Evolutionary conservation across 345 rosid species (phyloP).

Genomic region (Populus deltoides): DNA sequence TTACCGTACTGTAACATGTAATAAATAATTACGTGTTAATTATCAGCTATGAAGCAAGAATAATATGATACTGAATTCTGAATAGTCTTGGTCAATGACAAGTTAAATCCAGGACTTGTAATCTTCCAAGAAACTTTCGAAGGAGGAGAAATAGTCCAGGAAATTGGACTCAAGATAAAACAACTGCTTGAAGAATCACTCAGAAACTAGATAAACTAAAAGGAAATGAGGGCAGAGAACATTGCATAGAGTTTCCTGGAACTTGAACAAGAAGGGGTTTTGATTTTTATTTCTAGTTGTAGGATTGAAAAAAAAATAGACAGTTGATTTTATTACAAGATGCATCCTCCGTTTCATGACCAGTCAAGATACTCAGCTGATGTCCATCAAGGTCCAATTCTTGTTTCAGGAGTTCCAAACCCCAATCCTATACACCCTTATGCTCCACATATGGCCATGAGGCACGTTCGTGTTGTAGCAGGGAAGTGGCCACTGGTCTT

Average conservation of each 20-base stretch:
- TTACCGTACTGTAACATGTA: background rate
- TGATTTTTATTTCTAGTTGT: no score
- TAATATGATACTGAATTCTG: background rate
- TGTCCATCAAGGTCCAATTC: background rate
- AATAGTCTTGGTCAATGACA: background rate
- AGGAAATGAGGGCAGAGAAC: background rate
- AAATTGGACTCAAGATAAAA: background rate
- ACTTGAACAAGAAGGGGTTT: no score
- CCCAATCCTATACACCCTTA: background rate
- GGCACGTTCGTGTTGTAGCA: background rate
- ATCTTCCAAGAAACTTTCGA: background rate
- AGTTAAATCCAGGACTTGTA: background rate
- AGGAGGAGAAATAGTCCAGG: background rate
- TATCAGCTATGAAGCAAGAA: background rate
- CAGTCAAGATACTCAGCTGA: no score
- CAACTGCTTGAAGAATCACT: background rate
- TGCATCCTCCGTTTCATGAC: background rate
- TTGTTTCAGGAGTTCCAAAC: background rate
- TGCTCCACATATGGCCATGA: background rate
- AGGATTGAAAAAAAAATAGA: no score
- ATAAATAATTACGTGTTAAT: no score
- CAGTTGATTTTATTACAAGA: background rate
- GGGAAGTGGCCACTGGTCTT: conserved; percentile 25
- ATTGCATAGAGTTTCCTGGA: background rate
- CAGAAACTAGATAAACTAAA: background rate